These are phyloP conservation scores for Torrubiella hemipterigena DNA, from an alignment of 2,329 filamentous ascomycete genomes.

Conservation along the genomic window DNA sequence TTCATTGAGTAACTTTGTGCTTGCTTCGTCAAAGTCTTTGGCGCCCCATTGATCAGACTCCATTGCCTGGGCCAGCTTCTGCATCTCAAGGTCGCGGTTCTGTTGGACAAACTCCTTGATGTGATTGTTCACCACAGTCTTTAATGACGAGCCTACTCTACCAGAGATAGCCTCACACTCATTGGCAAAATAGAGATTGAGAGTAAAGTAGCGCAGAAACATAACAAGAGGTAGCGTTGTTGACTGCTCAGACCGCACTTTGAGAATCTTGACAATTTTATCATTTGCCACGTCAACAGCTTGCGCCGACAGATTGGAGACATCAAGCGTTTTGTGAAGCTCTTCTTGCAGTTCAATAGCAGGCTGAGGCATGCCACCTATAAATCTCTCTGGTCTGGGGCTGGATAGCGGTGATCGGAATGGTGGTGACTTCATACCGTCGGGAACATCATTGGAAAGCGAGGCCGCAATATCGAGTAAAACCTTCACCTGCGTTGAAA, in stretches of 20 bases:
- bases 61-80: constrained; percentile 64
- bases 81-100: constrained; percentile 60
- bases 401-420: constrained; percentile 41
- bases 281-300: constrained; percentile 73
- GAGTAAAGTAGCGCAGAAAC: constrained; percentile 71
- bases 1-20: constrained; percentile 46
- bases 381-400: constrained; percentile 26
- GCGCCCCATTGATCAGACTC: constrained; percentile 72
- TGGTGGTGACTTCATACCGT: constrained; percentile 33
- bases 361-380: too few species aligned
- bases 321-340: constrained; percentile 63
- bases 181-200: constrained; percentile 74
- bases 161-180: constrained; percentile 80
- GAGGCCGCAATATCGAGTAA: constrained; percentile 87
- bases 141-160: constrained; percentile 61
- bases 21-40: constrained; percentile 57
- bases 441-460: constrained; percentile 32
- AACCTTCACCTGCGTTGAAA: constrained; percentile 87
- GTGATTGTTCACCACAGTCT: constrained; percentile 69
- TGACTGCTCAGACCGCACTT: constrained; percentile 65
- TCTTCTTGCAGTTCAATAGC: constrained; percentile 54
- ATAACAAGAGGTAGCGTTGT: constrained; percentile 52
- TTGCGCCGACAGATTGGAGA: constrained; percentile 66
- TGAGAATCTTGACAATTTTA: constrained; percentile 62
- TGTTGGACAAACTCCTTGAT: constrained; percentile 69